Evolutionary conservation across 345 rosid species (phyloP).

Genomic region (Hibiscus tridactylites): DNA sequence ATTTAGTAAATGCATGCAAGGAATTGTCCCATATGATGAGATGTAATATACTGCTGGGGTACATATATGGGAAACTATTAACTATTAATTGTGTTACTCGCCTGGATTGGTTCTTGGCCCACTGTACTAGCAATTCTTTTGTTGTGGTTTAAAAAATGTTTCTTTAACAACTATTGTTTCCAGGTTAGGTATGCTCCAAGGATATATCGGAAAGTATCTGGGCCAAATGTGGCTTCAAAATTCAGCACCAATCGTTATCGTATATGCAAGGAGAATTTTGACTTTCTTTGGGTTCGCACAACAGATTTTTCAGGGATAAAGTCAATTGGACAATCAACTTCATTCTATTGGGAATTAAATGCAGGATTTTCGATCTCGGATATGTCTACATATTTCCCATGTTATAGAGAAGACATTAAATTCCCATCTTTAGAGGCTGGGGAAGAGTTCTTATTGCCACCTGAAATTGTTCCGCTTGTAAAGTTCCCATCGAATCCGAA

Average conservation of each 20-base stretch:
- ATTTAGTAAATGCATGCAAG: background rate
- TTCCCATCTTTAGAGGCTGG: constrained; percentile 33
- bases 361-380: constrained; percentile 33
- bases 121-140: background rate
- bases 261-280: constrained; percentile 75
- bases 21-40: background rate
- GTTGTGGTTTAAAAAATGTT: background rate
- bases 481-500: constrained; percentile 27
- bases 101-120: background rate
- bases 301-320: constrained; percentile 59
- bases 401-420: constrained; percentile 31
- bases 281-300: constrained; percentile 80
- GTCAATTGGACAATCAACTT: constrained; percentile 59
- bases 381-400: constrained; percentile 46
- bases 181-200: constrained; percentile 72
- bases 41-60: background rate
- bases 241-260: constrained; percentile 52
- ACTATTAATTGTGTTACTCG: background rate
- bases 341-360: constrained; percentile 53
- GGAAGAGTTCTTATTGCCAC: constrained; percentile 33
- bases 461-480: constrained; percentile 60
- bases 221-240: constrained; percentile 47
- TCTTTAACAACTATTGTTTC: constrained; percentile 9
- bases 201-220: constrained; percentile 54
- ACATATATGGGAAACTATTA: background rate